Percentiles rank a stretch among this genome's conserved stretches.
Conservation (phyloP, 495 filamentous ascomycete species). For the Thozetella sp. region DNA sequence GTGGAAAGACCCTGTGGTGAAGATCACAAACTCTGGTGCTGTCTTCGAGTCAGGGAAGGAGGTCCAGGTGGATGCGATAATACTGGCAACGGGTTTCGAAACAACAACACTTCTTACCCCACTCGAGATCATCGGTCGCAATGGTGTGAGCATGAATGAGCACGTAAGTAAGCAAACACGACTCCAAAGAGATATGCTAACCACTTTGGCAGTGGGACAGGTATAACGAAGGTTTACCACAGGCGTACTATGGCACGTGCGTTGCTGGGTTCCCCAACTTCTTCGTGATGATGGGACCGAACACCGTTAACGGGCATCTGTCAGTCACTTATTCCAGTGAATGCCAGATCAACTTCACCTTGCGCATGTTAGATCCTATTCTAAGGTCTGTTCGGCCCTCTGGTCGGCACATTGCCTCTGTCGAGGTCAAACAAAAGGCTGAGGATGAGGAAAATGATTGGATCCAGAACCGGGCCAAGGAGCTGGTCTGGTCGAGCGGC, state of each 20-base stretch:
- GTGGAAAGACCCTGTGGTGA: conserved; percentile 41
- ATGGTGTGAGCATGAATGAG: not conserved
- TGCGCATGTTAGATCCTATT: conserved; percentile 55
- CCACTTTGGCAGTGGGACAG: conserved; percentile 32
- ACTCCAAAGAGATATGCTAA: not conserved
- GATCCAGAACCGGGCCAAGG: conserved; percentile 38
- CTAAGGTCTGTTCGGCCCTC: conserved; percentile 35
- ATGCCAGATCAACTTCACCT: conserved; percentile 55
- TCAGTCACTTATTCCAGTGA: conserved; percentile 62
- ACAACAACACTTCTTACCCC: not conserved
- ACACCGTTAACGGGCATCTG: conserved; percentile 64
- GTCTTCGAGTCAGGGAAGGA: conserved; percentile 22
- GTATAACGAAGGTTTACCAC: conserved; percentile 51
- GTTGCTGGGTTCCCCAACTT: conserved; percentile 71
- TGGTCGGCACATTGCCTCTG: not conserved
- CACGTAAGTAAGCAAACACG: conserved; percentile 17
- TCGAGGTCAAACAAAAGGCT: conserved; percentile 36
- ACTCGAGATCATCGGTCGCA: conserved; percentile 4
- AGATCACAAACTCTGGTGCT: conserved; percentile 28
- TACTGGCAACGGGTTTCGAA: conserved; percentile 59
- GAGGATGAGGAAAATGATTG: conserved; percentile 39
- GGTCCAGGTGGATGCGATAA: conserved; percentile 59
- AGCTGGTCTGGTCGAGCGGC: conserved; percentile 44
- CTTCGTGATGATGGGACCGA: conserved; percentile 69
- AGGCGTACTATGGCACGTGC: conserved; percentile 65